Percentiles rank a stretch among this genome's conserved stretches.
Conservation (phyloP, 805 yeast genomes). For the Phaffomyces thermotolerans region DNA sequence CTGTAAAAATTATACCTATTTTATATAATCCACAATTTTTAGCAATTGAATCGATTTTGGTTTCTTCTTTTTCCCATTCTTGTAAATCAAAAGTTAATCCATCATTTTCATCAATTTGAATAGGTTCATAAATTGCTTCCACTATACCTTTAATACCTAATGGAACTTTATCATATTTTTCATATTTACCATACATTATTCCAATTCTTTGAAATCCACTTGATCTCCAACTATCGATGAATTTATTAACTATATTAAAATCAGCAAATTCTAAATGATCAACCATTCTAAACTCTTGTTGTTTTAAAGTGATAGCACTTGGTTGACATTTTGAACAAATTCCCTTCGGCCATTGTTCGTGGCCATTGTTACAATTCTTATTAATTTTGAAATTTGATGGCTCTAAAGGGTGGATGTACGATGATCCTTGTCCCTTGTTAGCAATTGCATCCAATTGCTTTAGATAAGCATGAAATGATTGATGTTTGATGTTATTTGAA, state of each 20-base stretch:
- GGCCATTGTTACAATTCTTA: constrained; percentile 67
- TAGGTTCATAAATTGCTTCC: constrained; percentile 89
- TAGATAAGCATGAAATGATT: constrained; percentile 78
- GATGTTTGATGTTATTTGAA: constrained; percentile 75
- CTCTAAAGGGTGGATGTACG: constrained; percentile 74
- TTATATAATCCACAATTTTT: constrained; percentile 52
- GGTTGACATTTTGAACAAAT: constrained; percentile 97
- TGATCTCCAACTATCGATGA: constrained; percentile 87
- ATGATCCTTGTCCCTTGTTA: constrained; percentile 48
- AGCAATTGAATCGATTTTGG: constrained; percentile 47
- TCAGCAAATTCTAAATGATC: constrained; percentile 92
- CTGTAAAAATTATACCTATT: constrained; percentile 86
- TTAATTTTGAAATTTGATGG: constrained; percentile 64
- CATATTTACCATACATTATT: constrained; percentile 74
- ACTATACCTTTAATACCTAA: constrained; percentile 91
- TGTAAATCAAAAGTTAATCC: constrained; percentile 61
- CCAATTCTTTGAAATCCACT: constrained; percentile 88
- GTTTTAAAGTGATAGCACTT: constrained; percentile 85
- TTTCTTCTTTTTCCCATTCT: constrained; percentile 40
- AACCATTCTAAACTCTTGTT: constrained; percentile 89
- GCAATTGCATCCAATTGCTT: constrained; percentile 62
- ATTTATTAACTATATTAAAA: constrained; percentile 64
- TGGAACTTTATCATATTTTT: constrained; percentile 74
- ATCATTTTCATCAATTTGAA: constrained; percentile 80
- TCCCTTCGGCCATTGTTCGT: constrained; percentile 90